A percentile compares a stretch with the other conserved stretches of the same genome.
Evolutionary conservation across 306 rosid species (phyloP).

Genomic region (Cyamopsis tetragonoloba): DNA sequence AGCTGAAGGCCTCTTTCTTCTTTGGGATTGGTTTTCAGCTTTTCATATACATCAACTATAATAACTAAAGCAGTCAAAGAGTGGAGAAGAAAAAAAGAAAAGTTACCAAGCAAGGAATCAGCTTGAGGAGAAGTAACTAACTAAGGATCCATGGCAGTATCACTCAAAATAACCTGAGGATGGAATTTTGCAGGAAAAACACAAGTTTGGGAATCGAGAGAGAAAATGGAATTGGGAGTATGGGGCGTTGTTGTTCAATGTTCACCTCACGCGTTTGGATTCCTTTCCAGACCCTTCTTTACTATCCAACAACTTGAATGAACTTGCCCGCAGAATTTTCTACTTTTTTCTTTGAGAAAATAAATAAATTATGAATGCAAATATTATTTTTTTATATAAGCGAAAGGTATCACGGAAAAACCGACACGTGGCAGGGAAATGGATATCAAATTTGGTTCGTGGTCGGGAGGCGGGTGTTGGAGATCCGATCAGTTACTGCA

Average conservation of each 20-base stretch:
- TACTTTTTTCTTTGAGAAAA: not conserved
- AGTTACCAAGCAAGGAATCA: not conserved
- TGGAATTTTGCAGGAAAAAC: not conserved
- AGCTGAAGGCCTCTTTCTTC: not conserved
- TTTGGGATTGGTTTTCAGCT: not conserved
- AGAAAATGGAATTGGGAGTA: not conserved
- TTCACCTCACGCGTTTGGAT: constrained; percentile 10
- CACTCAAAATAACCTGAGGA: constrained; percentile 40
- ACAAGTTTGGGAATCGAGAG: not conserved
- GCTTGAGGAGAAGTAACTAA: not conserved
- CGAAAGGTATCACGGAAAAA: constrained; percentile 25
- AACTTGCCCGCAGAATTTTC: constrained; percentile 15
- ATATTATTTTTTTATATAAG: not conserved
- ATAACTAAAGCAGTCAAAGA: not conserved
- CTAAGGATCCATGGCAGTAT: not conserved
- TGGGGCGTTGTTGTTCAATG: not conserved
- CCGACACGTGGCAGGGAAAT: constrained; percentile 58
- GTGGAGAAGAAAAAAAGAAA: not conserved
- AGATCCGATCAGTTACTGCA: constrained; percentile 75
- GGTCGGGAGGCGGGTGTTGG: constrained; percentile 50
- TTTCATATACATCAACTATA: not conserved
- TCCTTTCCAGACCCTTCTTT: constrained; percentile 39
- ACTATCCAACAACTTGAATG: constrained; percentile 5
- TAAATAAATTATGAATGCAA: not conserved
- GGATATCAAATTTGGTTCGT: constrained; percentile 67